Conservation (phyloP, 192 early-diverging fungal genomes). For the Polychytrium aggregatum region DNA sequence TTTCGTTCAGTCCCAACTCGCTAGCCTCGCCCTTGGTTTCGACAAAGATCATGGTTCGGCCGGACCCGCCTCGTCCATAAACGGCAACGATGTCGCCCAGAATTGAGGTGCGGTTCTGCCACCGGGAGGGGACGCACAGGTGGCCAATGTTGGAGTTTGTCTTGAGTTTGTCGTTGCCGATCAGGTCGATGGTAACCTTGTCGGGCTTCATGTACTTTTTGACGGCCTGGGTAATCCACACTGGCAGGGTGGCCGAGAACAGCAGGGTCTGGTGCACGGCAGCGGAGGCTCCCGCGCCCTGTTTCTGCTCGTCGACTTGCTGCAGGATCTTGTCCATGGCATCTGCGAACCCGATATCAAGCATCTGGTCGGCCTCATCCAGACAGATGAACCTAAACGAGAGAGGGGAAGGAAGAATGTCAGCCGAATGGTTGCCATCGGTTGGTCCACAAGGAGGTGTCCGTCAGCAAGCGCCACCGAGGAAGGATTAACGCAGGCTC, state of each 20-base stretch:
- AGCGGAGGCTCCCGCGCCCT: constrained; percentile 13
- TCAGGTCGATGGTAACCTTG: constrained; percentile 62
- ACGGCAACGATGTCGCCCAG: constrained; percentile 89
- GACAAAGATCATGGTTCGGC: constrained; percentile 86
- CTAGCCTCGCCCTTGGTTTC: constrained; percentile 88
- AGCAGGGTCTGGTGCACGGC: constrained; percentile 56
- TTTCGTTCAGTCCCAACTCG: constrained; percentile 66
- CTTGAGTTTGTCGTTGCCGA: constrained; percentile 77
- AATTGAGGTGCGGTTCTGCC: constrained; percentile 80
- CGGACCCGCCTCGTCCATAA: constrained; percentile 60
- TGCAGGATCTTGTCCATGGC: constrained; percentile 70
- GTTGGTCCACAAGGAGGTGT: too few species aligned
- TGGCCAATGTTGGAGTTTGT: constrained; percentile 82
- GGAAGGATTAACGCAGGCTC: constrained; percentile 4
- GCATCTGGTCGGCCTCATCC: constrained; percentile 80
- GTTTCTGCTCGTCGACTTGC: constrained; percentile 66
- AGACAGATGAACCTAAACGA: constrained; percentile 33
- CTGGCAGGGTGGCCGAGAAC: constrained; percentile 77
- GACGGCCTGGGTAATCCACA: constrained; percentile 55
- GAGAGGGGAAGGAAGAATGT: not conserved
- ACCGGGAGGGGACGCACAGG: constrained; percentile 73
- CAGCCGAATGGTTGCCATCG: too few species aligned
- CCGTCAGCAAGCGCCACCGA: too few species aligned
- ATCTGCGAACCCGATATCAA: constrained; percentile 72
- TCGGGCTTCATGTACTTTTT: constrained; percentile 43